Evolutionary conservation across 2,329 filamentous ascomycete species (phyloP).

Genomic region (Diatrype stigma): DNA sequence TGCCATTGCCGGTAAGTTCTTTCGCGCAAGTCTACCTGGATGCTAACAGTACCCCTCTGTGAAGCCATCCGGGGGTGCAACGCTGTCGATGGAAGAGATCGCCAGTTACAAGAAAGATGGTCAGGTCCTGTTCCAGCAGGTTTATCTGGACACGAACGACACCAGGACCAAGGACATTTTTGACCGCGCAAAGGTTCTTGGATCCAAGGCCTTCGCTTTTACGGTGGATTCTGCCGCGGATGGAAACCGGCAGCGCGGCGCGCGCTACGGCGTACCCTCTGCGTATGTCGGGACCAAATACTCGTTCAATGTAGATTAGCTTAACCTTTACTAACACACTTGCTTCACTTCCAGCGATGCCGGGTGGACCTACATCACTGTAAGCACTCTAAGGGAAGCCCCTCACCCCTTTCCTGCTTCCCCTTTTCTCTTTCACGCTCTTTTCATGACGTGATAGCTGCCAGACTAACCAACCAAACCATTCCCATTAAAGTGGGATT

Average conservation of each 20-base stretch:
- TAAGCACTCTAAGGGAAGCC: not conserved
- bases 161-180: constrained; percentile 16
- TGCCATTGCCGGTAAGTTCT: no score
- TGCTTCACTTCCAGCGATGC: not conserved
- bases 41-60: no score
- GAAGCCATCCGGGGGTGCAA: constrained; percentile 17
- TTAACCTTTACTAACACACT: not conserved
- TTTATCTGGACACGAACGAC: constrained; percentile 21
- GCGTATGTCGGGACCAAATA: constrained; percentile 9
- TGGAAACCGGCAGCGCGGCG: constrained; percentile 20
- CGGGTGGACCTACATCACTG: not conserved
- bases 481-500: constrained; percentile 2
- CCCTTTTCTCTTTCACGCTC: no score
- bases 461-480: not conserved
- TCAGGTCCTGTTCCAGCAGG: constrained; percentile 23
- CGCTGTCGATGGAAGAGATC: constrained; percentile 20
- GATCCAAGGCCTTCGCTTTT: constrained; percentile 21
- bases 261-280: constrained; percentile 17
- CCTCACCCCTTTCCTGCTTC: not conserved
- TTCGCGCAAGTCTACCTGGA: no score
- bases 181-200: constrained; percentile 11
- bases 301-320: not conserved
- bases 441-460: no score
- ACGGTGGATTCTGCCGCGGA: constrained; percentile 21
- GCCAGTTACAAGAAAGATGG: constrained; percentile 15